Base-by-base conservation (phyloP, 306 rosid genomes). In the Astragalus glycyphyllos region DNA sequence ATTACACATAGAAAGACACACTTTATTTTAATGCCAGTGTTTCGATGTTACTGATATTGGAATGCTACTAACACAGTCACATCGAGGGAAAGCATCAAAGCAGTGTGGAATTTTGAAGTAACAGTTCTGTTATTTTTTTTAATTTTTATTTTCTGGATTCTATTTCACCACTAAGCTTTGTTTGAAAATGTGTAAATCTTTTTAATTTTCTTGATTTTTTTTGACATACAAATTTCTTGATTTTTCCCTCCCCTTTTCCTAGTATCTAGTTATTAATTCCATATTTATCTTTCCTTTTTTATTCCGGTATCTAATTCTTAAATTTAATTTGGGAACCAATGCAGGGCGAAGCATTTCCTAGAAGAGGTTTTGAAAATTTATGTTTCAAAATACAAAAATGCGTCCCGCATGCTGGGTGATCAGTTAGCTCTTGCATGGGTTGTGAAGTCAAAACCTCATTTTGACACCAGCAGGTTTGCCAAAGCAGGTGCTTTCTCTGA, bases 351-450 rank as follows among this genome's bases (percentile, higher is more conserved):
- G 83, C 63, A 47, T 48, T 93, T 93, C 67, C 80, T 93, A 16
- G 85, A 88, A 71, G 83, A 87, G 76, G 97, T 90, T 65, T 84
- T 93, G 56, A 68, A 83, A 78, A 57, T 86, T 34, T 93, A 93
- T 69, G 63, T 66, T 78, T 74, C 88, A 23, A 90, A 86, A 71
- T 93, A 85, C 84, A 80, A 74, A 72, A 82, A 66, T 42, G 92
- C 96, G 38, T 93, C 96, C 11, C 84, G 94, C 51, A 93, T 93
- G 98, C 96, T 93, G 47, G 98, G 97, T 71, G 98, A 93, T 80
- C 98, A 90, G 65, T 86, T 93, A 73, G 94, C 98, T 58, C 97
- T 94, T 78, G 95, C 97, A 38, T 94, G 90, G 97, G 88, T 90
- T 73, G 89, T 94, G 65, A 90, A 68, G 75, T 87, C 96, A 7